phyloP scores from a whole-genome alignment of 768 basidiomycete species.

The Pleurotus sapidus region DNA sequence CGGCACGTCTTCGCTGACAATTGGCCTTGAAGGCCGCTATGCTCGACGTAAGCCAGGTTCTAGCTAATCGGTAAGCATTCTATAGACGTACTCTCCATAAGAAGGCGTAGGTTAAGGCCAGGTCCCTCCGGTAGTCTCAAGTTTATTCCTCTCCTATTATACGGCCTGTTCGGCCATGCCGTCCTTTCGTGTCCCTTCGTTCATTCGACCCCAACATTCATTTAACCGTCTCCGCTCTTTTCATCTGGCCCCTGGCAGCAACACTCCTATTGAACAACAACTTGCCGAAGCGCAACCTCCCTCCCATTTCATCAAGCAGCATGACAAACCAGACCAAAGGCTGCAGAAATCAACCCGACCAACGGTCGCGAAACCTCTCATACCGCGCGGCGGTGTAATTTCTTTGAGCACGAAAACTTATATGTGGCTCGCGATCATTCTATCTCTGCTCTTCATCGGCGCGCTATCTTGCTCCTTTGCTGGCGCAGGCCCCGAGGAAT shows the following conservation, averaged over 20 bases:
- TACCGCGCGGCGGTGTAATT: background rate
- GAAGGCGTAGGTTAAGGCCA: too few species aligned
- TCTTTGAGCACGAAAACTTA: conserved; percentile 8
- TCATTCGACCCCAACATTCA: conserved; percentile 29
- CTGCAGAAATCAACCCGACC: background rate
- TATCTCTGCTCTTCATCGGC: conserved; percentile 47
- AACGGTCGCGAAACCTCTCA: background rate
- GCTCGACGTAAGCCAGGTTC: too few species aligned
- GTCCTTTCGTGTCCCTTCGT: conserved; percentile 25
- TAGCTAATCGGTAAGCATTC: too few species aligned
- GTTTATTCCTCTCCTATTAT: background rate
- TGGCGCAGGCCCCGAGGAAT: conserved; percentile 38
- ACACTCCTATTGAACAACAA: conserved; percentile 6
- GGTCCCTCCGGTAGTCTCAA: too few species aligned
- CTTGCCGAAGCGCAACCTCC: conserved; percentile 18
- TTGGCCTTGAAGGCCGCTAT: too few species aligned
- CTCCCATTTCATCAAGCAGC: background rate
- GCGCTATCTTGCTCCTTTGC: conserved; percentile 48
- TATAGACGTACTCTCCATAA: too few species aligned
- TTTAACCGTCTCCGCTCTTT: conserved; percentile 41
- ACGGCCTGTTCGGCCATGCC: conserved; percentile 15
- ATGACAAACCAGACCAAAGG: background rate
- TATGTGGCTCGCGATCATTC: conserved; percentile 33
- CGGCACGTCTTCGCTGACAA: too few species aligned
- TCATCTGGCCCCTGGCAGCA: conserved; percentile 31